phyloP scores from a whole-genome alignment of 2,329 filamentous ascomycete genomes.

The Cryphonectria nitschkei region DNA sequence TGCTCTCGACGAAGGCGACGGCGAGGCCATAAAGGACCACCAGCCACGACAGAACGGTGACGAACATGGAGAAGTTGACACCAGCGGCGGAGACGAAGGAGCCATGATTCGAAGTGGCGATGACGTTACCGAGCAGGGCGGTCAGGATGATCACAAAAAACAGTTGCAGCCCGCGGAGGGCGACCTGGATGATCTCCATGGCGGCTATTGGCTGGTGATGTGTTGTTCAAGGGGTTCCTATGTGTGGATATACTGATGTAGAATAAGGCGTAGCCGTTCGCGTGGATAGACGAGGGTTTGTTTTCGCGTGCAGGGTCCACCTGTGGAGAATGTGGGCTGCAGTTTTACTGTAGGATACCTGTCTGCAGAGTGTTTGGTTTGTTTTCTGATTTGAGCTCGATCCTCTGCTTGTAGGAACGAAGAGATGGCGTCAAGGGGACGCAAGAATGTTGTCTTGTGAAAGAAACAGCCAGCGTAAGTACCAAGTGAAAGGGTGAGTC shows the following conservation, averaged over 20 bases:
- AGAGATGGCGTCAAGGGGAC: background rate
- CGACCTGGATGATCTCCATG: constrained; percentile 48
- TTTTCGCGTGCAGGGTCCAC: constrained; percentile 13
- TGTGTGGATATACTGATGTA: background rate
- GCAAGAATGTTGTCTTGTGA: background rate
- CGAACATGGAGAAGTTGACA: constrained; percentile 71
- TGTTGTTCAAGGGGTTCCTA: constrained; percentile 9
- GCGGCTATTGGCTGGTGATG: constrained; percentile 24
- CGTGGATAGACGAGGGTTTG: background rate
- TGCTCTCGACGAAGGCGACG: constrained; percentile 55
- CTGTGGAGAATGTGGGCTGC: background rate
- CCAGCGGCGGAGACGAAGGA: constrained; percentile 47
- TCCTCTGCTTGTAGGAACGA: background rate
- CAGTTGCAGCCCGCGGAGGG: constrained; percentile 54
- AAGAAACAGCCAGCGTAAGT: background rate
- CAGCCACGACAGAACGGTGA: constrained; percentile 67
- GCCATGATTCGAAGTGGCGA: constrained; percentile 53
- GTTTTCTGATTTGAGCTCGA: background rate
- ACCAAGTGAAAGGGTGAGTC: background rate
- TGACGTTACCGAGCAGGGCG: constrained; percentile 62
- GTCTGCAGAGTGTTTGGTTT: background rate
- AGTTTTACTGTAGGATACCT: background rate
- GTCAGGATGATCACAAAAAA: constrained; percentile 58
- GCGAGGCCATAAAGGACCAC: constrained; percentile 65
- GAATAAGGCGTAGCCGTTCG: constrained; percentile 5